Evolutionary conservation across 73 alveolate species (phyloP).

Genomic region (Durusdinium trenchii): DNA sequence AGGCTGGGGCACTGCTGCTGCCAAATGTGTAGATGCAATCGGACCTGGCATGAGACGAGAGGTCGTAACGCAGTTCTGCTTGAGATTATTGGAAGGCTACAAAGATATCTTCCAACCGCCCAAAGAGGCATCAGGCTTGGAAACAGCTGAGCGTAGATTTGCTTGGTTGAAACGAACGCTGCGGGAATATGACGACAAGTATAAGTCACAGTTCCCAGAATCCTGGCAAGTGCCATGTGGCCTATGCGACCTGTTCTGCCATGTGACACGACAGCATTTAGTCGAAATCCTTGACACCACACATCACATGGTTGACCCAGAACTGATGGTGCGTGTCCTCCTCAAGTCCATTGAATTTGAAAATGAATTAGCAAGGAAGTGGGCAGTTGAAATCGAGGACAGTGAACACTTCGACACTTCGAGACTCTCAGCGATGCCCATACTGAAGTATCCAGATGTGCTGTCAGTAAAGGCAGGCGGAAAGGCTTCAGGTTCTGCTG

Average conservation of each 20-base stretch:
- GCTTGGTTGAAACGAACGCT: constrained; percentile 98
- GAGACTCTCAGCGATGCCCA: constrained; percentile 69
- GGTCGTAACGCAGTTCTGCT: constrained; percentile 98
- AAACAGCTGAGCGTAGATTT: constrained; percentile 98
- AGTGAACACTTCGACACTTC: constrained; percentile 30
- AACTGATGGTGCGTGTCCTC: constrained; percentile 97
- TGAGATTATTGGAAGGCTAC: constrained; percentile 98
- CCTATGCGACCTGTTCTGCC: constrained; percentile 98
- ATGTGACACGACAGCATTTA: constrained; percentile 98
- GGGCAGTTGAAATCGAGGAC: constrained; percentile 95
- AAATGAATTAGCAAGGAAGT: constrained; percentile 97
- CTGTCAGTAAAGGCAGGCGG: constrained; percentile 13
- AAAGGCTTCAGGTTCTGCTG: constrained; percentile 96
- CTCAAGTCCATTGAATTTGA: constrained; percentile 98
- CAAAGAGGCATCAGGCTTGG: constrained; percentile 97
- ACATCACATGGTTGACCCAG: constrained; percentile 97
- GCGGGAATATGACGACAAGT: constrained; percentile 98
- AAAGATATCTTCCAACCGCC: constrained; percentile 98
- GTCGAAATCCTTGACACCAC: constrained; percentile 97
- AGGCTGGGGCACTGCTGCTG: constrained; percentile 89
- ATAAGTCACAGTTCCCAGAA: constrained; percentile 98
- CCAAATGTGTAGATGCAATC: constrained; percentile 83
- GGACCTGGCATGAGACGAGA: constrained; percentile 93
- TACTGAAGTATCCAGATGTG: constrained; percentile 50
- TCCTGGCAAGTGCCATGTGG: constrained; percentile 98